phyloP scores from a whole-genome alignment of 257 asterid genomes.

The Fraxinus quadrangulata region DNA sequence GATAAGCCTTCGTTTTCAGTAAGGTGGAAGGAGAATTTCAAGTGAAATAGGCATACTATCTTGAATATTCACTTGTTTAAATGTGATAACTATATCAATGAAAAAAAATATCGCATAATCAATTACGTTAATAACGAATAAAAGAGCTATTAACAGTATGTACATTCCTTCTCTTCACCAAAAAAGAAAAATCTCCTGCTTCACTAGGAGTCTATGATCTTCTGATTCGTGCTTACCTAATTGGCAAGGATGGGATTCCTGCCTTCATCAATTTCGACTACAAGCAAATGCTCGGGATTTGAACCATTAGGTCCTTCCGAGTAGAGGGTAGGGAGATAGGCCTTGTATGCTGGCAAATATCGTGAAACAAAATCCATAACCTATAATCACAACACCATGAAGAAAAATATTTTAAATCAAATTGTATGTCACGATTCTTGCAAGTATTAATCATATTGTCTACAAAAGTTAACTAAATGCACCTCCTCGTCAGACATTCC shows the following conservation, averaged over 20 bases:
- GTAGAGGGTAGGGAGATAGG: constrained; percentile 91
- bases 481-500: constrained; percentile 97
- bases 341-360: constrained; percentile 93
- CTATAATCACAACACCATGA: constrained; percentile 37
- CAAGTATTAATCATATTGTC: background rate
- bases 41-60: background rate
- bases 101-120: background rate
- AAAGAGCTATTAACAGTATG: background rate
- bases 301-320: constrained; percentile 93
- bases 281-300: constrained; percentile 65
- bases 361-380: constrained; percentile 88
- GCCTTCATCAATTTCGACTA: constrained; percentile 82
- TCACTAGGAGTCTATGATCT: background rate
- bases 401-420: background rate
- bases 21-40: background rate
- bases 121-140: background rate
- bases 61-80: constrained; percentile 11
- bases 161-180: background rate
- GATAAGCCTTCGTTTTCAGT: background rate
- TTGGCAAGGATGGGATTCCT: constrained; percentile 85
- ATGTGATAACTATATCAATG: background rate
- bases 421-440: background rate
- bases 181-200: background rate
- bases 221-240: constrained; percentile 40
- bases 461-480: background rate